Evolutionary conservation across 2,329 filamentous ascomycete genomes (phyloP).

Genomic region (Penicillium nordicum): DNA sequence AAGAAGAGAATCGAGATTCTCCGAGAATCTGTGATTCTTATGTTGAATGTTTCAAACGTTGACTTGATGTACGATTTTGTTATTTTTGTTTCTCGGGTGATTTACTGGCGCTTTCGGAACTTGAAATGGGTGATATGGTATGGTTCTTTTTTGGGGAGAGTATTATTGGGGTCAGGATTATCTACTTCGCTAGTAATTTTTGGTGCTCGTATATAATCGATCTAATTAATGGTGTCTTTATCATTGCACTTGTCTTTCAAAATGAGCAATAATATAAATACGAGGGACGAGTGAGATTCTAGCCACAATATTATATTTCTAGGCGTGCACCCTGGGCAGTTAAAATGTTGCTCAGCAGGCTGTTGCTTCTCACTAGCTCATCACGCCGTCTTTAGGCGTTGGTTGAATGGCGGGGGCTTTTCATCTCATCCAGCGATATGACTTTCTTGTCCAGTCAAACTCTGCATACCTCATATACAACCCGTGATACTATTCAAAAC

Average conservation of each 20-base stretch:
- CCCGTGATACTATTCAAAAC: no score
- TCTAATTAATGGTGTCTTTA: background rate
- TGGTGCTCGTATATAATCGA: background rate
- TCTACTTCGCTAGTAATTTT: background rate
- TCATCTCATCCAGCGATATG: no score
- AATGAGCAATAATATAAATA: background rate
- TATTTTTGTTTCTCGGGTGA: background rate
- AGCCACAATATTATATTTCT: no score
- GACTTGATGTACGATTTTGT: background rate
- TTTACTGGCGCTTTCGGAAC: background rate
- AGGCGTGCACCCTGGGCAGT: no score
- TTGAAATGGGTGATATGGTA: background rate
- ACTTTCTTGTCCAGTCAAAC: no score
- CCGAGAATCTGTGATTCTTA: slow-evolving; percentile 33
- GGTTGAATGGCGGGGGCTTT: no score
- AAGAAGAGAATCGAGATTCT: slow-evolving; percentile 36
- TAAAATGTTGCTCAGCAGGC: no score
- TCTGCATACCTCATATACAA: no score
- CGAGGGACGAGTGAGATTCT: no score
- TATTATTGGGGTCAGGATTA: background rate
- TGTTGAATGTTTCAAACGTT: slow-evolving; percentile 2
- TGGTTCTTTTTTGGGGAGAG: no score
- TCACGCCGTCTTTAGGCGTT: no score
- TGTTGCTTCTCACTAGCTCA: no score
- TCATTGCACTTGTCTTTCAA: background rate